Base-by-base conservation (phyloP, 192 early-diverging fungal species). In the Phlyctochytrium arcticum region DNA sequence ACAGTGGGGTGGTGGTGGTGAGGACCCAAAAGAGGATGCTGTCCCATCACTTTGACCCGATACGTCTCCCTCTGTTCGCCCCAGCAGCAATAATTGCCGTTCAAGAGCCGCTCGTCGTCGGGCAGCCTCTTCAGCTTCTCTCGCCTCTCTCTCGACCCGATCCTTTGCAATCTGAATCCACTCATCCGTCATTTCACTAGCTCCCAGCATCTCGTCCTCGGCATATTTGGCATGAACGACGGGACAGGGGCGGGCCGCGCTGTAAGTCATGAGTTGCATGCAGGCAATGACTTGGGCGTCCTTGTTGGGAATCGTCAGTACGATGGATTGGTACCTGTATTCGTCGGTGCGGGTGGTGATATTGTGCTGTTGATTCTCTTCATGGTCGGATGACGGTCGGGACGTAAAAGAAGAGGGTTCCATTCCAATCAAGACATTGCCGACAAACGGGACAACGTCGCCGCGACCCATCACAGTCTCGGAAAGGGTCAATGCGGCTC, bases 401-500 rank as follows among this genome's bases (percentile, higher is more conserved):
- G n/a, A n/a, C n/a, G n/a, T n/a, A n/a, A n/a, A n/a, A n/a, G n/a
- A n/a, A n/a, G n/a, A n/a, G n/a, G n/a, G n/a, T n/a, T n/a, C n/a
- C n/a, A n/a, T n/a, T n/a, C n/a, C n/a, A n/a, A n/a, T n/a, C n/a
- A n/a, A n/a, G n/a, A n/a, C n/a, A n/a, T n/a, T n/a, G n/a, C n/a
- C n/a, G n/a, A n/a, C n/a, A n/a, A n/a, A 53, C 12, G n/a, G 50
- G 24, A 19, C 12, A 12, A 30, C 33, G 29, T 46, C 26, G 53
- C 53, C 34, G 19, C 32, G 36, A 19, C 54, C 9, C 58, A 36
- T 48, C 24, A 65, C 56, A 9, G 26, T 55, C 33, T 60, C 57
- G 29, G 68, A 71, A 24, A 70, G 58, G 30, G 42, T 42, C 19
- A 85, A 60, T 32, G 59, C 48, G 10, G 79, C 73, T 24, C 42